Conservation (phyloP, 2,329 filamentous ascomycete genomes). For the Fusarium staphyleae region DNA sequence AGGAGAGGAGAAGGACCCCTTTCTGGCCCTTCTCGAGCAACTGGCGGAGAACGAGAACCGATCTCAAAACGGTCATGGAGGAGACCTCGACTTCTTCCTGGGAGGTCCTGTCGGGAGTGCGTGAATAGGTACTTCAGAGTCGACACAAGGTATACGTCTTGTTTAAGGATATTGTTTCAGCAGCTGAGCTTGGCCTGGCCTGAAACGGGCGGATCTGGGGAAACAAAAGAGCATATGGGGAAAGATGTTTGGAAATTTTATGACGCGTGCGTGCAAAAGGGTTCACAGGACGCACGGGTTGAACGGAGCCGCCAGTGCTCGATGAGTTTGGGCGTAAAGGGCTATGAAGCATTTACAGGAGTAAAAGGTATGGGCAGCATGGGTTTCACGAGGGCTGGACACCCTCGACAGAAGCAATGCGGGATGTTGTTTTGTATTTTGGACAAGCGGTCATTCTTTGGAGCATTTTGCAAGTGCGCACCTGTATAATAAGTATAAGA, state of each 20-base stretch:
- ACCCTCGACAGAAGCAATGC: conserved; percentile 17
- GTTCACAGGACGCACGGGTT: conserved; percentile 6
- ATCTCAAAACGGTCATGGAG: conserved; percentile 67
- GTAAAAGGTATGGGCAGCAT: conserved; percentile 15
- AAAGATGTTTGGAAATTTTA: conserved; percentile 1
- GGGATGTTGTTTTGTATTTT: neutral
- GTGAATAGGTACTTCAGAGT: conserved; percentile 5
- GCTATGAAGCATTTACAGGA: conserved; percentile 33
- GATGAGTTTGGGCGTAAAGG: conserved; percentile 19
- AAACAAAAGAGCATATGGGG: neutral
- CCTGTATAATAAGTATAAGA: conserved; percentile 27
- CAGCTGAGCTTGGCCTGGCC: neutral
- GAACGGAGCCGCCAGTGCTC: neutral
- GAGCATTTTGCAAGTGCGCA: conserved; percentile 14
- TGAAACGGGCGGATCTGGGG: conserved; percentile 6
- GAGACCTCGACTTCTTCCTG: conserved; percentile 81
- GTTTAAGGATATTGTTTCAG: conserved; percentile 7
- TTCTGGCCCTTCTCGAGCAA: conserved; percentile 80
- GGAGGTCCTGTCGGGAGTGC: conserved; percentile 36
- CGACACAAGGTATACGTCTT: neutral
- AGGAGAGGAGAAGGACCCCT: conserved; percentile 78
- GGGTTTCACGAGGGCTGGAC: conserved; percentile 26
- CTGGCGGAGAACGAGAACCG: conserved; percentile 79
- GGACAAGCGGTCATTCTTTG: conserved; percentile 1
- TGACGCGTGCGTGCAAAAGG: conserved; percentile 4